Percentiles rank a stretch among this genome's conserved stretches.
phyloP scores from a whole-genome alignment of 306 rosid genomes.

The Mimosa bimucronata region DNA sequence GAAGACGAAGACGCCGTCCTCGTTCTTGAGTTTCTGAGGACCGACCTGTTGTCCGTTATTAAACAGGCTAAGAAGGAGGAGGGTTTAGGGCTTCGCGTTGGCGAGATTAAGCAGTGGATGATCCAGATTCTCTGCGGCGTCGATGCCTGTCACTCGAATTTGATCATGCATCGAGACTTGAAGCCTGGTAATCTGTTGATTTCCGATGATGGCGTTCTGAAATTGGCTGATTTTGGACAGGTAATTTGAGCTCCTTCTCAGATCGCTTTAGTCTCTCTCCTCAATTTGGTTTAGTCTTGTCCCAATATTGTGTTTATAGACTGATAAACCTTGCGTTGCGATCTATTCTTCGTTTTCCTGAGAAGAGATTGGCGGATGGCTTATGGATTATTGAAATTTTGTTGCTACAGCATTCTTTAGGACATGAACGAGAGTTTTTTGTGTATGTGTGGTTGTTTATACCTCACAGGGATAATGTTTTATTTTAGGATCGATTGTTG shows the following conservation, averaged over 20 bases:
- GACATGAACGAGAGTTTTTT: neutral
- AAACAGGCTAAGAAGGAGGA: constrained; percentile 59
- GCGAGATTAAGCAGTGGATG: constrained; percentile 85
- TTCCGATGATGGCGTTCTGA: constrained; percentile 80
- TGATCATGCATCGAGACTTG: constrained; percentile 84
- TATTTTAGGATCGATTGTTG: constrained; percentile 1
- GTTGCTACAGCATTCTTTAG: constrained; percentile 7
- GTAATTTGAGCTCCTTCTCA: constrained; percentile 38
- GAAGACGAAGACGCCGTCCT: constrained; percentile 93
- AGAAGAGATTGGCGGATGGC: constrained; percentile 1
- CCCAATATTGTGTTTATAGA: neutral
- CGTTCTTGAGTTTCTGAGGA: constrained; percentile 69
- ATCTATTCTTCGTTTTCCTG: constrained; percentile 4
- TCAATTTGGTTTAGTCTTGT: constrained; percentile 2
- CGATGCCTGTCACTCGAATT: constrained; percentile 73
- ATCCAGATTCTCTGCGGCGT: constrained; percentile 68
- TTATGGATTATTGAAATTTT: constrained; percentile 8
- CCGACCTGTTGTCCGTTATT: constrained; percentile 66
- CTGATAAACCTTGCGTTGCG: constrained; percentile 15
- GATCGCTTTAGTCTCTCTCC: neutral
- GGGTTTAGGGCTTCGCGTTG: constrained; percentile 43
- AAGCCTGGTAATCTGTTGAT: constrained; percentile 78
- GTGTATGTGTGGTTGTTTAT: too few species aligned
- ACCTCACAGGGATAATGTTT: neutral
- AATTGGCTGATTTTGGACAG: constrained; percentile 94